Evolutionary conservation across 257 asterid species (phyloP).

Genomic region (Forsythia suspensa): DNA sequence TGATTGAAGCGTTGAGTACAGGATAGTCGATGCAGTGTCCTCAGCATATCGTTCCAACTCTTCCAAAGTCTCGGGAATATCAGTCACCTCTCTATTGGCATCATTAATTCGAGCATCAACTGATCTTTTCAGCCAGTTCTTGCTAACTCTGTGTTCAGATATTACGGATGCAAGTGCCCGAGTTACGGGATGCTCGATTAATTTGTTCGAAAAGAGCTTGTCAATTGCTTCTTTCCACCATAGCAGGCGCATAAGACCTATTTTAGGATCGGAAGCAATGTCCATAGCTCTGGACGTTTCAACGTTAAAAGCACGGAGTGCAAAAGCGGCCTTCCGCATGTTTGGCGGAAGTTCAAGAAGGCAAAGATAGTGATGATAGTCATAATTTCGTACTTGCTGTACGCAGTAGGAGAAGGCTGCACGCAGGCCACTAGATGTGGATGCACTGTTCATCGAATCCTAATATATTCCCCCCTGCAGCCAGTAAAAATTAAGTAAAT

Average conservation of each 20-base stretch:
- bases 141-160: constrained; percentile 64
- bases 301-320: constrained; percentile 81
- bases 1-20: constrained; percentile 85
- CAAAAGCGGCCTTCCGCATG: constrained; percentile 87
- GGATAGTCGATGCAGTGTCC: constrained; percentile 76
- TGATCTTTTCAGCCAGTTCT: constrained; percentile 80
- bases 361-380: constrained; percentile 94
- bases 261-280: constrained; percentile 88
- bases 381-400: constrained; percentile 89
- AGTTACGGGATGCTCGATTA: constrained; percentile 90
- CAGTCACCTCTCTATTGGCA: constrained; percentile 64
- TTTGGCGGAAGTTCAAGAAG: constrained; percentile 90
- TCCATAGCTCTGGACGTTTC: constrained; percentile 96
- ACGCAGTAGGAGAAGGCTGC: constrained; percentile 83
- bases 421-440: constrained; percentile 46
- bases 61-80: constrained; percentile 56
- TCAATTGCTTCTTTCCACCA: constrained; percentile 98
- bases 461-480: constrained; percentile 26
- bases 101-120: constrained; percentile 85
- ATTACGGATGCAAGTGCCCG: constrained; percentile 67
- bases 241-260: constrained; percentile 90
- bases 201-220: constrained; percentile 67
- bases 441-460: constrained; percentile 50
- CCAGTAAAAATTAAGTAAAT: background rate
- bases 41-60: constrained; percentile 83